Conservation (phyloP, 1,284 basidiomycete species). For the Cutaneotrichosporon curvatum region DNA sequence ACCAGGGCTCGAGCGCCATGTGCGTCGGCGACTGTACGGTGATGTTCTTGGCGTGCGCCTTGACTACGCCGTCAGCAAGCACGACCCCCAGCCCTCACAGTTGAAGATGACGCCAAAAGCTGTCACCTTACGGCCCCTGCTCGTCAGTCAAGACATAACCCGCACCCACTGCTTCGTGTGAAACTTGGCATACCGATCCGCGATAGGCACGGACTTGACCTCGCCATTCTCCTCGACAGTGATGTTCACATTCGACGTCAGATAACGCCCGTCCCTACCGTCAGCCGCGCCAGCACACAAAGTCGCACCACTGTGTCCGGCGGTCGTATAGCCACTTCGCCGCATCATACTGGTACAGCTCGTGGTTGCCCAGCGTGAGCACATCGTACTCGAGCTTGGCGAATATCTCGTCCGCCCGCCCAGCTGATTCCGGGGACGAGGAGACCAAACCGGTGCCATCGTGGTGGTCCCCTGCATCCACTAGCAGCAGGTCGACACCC, state of each 20-base stretch:
- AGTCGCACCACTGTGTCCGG: conserved; percentile 47
- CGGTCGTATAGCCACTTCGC: conserved; percentile 72
- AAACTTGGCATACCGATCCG: conserved; percentile 65
- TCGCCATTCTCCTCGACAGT: conserved; percentile 56
- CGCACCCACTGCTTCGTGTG: conserved; percentile 58
- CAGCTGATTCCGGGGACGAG: conserved; percentile 52
- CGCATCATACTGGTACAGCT: conserved; percentile 71
- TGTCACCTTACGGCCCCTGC: conserved; percentile 60
- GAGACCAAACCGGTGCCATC: conserved; percentile 54
- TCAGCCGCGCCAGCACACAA: neutral
- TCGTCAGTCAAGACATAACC: neutral
- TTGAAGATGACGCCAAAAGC: conserved; percentile 73
- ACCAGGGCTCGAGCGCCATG: conserved; percentile 66
- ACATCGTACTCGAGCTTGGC: conserved; percentile 71
- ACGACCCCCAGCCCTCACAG: conserved; percentile 28
- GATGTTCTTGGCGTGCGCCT: conserved; percentile 50
- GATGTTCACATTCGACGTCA: conserved; percentile 79
- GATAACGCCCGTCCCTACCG: conserved; percentile 61
- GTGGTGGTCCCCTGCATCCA: conserved; percentile 56
- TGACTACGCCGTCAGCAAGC: conserved; percentile 20
- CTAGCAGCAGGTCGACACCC: conserved; percentile 40
- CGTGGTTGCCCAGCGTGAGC: conserved; percentile 81
- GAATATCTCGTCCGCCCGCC: conserved; percentile 69
- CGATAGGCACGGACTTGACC: conserved; percentile 34
- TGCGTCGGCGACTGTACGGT: conserved; percentile 64